Conservation (phyloP, 2,329 filamentous ascomycete genomes). For the Clarireedia paspali region DNA sequence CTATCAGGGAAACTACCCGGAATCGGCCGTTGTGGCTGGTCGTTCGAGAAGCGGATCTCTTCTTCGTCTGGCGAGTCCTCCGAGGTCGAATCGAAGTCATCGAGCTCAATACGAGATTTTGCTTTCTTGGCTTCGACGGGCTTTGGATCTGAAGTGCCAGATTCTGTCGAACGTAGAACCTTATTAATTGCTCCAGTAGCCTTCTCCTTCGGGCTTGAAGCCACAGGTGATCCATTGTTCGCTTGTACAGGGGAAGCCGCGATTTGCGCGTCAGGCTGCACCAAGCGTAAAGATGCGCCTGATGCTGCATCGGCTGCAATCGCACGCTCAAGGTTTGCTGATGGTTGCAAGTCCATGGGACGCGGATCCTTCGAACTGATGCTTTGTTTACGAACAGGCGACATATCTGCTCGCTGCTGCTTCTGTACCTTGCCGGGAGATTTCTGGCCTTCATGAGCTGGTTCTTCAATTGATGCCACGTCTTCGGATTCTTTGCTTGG, state of each 20-base stretch:
- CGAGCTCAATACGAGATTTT: conserved; percentile 57
- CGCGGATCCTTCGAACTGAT: conserved; percentile 17
- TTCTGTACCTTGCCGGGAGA: conserved; percentile 66
- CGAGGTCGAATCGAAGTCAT: conserved; percentile 54
- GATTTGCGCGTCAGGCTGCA: conserved; percentile 25
- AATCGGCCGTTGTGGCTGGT: conserved; percentile 24
- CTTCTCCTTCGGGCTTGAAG: conserved; percentile 36
- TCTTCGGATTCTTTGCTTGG: conserved; percentile 29
- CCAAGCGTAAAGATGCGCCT: conserved; percentile 27
- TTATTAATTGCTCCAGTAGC: conserved; percentile 34
- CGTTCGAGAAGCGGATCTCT: conserved; percentile 15
- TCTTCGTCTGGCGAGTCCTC: conserved; percentile 31
- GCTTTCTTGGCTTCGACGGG: conserved; percentile 51
- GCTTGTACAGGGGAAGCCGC: conserved; percentile 15
- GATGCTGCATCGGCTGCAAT: conserved; percentile 19
- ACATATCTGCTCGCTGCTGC: conserved; percentile 33
- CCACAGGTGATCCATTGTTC: conserved; percentile 28
- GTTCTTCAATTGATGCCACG: conserved; percentile 19
- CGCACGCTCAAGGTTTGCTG: conserved; percentile 22
- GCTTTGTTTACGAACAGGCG: conserved; percentile 20
- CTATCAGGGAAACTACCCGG: conserved; percentile 31
- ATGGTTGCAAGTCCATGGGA: conserved; percentile 19
- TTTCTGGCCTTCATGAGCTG: conserved; percentile 38
- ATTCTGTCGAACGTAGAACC: conserved; percentile 34
- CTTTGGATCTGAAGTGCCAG: conserved; percentile 39